Evolutionary conservation across 2,329 filamentous ascomycete species (phyloP).

Genomic region (Neobulgaria alba): DNA sequence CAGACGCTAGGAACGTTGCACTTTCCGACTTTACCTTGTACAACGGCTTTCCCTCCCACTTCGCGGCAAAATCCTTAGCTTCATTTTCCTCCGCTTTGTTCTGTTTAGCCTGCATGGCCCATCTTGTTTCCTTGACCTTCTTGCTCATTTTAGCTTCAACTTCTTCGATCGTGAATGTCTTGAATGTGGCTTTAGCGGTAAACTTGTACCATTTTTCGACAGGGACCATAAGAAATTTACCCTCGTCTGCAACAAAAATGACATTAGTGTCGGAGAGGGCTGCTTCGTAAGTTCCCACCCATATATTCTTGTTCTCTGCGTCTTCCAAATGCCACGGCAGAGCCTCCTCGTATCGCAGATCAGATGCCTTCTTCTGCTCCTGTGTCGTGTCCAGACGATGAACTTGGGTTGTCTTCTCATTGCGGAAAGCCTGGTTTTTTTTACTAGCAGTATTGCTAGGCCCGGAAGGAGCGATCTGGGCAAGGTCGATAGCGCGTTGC

Average conservation of each 20-base stretch:
- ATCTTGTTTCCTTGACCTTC: slow-evolving; percentile 67
- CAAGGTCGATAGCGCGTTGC: slow-evolving; percentile 76
- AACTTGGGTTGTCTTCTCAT: slow-evolving; percentile 81
- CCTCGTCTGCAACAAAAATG: slow-evolving; percentile 62
- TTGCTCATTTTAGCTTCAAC: slow-evolving; percentile 77
- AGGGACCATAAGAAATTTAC: slow-evolving; percentile 75
- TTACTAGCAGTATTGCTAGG: slow-evolving; percentile 38
- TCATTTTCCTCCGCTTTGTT: slow-evolving; percentile 49
- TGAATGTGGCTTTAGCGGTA: slow-evolving; percentile 69
- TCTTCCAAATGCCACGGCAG: slow-evolving; percentile 96
- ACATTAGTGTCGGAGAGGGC: slow-evolving; percentile 81
- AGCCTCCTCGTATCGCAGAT: slow-evolving; percentile 85
- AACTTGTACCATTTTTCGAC: slow-evolving; percentile 96
- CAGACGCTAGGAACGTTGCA: slow-evolving; percentile 51
- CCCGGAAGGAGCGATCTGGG: slow-evolving; percentile 81
- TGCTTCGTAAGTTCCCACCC: slow-evolving; percentile 85
- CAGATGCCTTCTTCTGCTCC: slow-evolving; percentile 60
- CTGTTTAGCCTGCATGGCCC: slow-evolving; percentile 64
- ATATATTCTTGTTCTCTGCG: slow-evolving; percentile 89
- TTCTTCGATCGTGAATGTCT: slow-evolving; percentile 71
- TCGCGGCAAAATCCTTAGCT: slow-evolving; percentile 44
- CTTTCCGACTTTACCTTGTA: slow-evolving; percentile 58
- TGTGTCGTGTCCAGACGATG: slow-evolving; percentile 68
- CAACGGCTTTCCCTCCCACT: slow-evolving; percentile 40
- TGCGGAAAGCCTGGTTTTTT: slow-evolving; percentile 54